Percentiles rank a stretch among this genome's conserved stretches.
Conservation (phyloP, 495 filamentous ascomycete species). For the Podospora pseudoanserina region DNA sequence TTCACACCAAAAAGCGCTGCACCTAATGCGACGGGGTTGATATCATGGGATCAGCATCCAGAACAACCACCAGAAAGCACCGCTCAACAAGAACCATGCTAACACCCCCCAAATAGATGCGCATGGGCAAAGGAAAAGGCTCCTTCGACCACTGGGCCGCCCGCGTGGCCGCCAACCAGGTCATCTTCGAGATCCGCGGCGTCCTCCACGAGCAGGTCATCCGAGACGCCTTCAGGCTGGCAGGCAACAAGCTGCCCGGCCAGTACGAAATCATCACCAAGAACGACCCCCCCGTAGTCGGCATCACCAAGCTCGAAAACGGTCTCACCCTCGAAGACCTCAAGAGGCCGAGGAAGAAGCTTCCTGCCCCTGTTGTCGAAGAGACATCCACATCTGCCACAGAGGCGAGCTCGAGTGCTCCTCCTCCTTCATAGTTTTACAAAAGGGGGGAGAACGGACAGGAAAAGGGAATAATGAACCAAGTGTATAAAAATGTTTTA, state of each 20-base stretch:
- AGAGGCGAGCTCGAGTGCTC: not conserved
- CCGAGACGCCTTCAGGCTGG: conserved; percentile 89
- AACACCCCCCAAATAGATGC: conserved; percentile 44
- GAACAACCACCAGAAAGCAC: too few species aligned
- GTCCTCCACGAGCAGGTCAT: conserved; percentile 91
- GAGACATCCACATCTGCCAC: conserved; percentile 8
- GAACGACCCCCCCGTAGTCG: conserved; percentile 86
- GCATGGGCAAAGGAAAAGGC: conserved; percentile 99
- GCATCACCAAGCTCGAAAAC: conserved; percentile 81
- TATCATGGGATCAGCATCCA: too few species aligned
- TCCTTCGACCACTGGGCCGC: conserved; percentile 95
- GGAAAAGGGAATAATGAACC: not conserved
- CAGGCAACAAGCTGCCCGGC: conserved; percentile 91
- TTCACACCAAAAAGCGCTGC: too few species aligned
- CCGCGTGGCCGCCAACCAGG: conserved; percentile 77
- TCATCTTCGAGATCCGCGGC: conserved; percentile 90
- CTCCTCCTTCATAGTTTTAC: not conserved
- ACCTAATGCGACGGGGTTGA: too few species aligned
- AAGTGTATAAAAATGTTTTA: not conserved
- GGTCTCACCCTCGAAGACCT: conserved; percentile 78
- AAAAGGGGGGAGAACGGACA: not conserved
- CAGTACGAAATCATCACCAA: conserved; percentile 92
- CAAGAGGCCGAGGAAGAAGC: conserved; percentile 67
- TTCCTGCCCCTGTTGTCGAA: conserved; percentile 29
- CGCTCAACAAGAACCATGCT: conserved; percentile 8